Evolutionary conservation across 805 yeast genomes (phyloP), one percentile per base, ranked within the genome.

Genomic region (Phaffomyces opuntiae): DNA sequence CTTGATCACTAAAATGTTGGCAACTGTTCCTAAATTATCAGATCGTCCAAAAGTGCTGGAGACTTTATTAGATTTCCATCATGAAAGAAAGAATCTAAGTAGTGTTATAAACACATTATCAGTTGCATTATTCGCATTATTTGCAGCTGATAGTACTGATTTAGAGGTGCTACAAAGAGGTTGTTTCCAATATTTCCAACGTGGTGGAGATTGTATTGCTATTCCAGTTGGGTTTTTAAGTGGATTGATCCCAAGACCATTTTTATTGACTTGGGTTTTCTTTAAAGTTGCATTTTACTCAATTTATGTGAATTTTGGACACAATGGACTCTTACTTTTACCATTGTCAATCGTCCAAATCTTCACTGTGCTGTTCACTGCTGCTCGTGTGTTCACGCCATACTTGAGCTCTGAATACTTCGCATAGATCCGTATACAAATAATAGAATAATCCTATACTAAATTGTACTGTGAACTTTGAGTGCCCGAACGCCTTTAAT

Each of bases 71-170:
- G 75, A 75, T 49, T 90, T 89, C 75, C 93, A 88, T 62, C 69
- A 73, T 53, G 80, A 82, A 59, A 77, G 98, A 55, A 93, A 90
- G 66, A 67, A 69, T 48, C 73, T 86, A 47, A 95, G 84, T 56
- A 75, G 90, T 0, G 97, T 91, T 35, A 77, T 93, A 50, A 93
- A 93, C 64, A 87, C 93, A 5, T 73, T 93, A 42, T 87, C 97
- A 5, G 81, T 91, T 54, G 97, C 99, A 0, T 73, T 93, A 44
- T 93, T 86, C 69, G 72, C 91, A 3, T 70, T 93, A 46, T 93
- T 93, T 66, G 95, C 96, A 5, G 99, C 97, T 16, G 87, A 87
- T 53, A 74, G 73, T 46, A 67, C 68, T 27, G 73, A 84, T 48
- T 73, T 93, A 53, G 67, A 67, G 51, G 75, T 85, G 32, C 72